Base-by-base conservation (phyloP, 345 rosid species). In the Gossypium longicalyx region DNA sequence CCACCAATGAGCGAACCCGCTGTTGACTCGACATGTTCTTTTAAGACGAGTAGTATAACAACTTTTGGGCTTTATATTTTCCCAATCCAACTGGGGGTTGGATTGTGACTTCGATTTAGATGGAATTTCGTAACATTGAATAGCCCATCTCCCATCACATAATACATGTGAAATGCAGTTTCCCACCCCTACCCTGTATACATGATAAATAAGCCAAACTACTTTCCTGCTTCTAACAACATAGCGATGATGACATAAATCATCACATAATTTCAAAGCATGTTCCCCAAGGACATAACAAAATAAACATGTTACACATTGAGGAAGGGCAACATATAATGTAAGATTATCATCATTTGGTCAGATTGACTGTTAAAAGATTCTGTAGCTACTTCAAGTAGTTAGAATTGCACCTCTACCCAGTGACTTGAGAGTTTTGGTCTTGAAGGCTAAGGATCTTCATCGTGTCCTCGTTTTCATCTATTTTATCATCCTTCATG, bases 401-500 rank as follows among this genome's bases (percentile, higher is more conserved):
- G n/a, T 27, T 29, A 13, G 15, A 62, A 34, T 12, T 66, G 48
- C 17, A 66, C 4, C 38, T 23, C 61, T 12, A 10, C 7, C 7
- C 27, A 20, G 12, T 20, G 25, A 57, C 41, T 67, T 47, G 22
- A 25, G 72, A 12, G 49, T 34, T 54, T 19, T 22, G 47, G 72
- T 41, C 0, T 73, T 29, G 60, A 41, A 49, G 71, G 59, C 57
- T 23, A 51, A 86, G 82, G 53, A 78, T 75, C 71, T 23, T 67
- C 67, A 68, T 52, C 16, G 66, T 80, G 68, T 74, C 83, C 57
- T 77, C 76, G 17, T 80, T 79, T 53, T 68, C 73, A 10, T 72
- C 78, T 70, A 81, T 57, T 20, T 73, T 19, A 60, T 76, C 80
- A 2, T 70, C 47, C 71, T 74, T 79, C 79, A 78, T 78, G 48